Percentiles rank a stretch among this genome's conserved stretches.
phyloP scores from a whole-genome alignment of 1,284 basidiomycete species.

The Trichosporon ovoides region DNA sequence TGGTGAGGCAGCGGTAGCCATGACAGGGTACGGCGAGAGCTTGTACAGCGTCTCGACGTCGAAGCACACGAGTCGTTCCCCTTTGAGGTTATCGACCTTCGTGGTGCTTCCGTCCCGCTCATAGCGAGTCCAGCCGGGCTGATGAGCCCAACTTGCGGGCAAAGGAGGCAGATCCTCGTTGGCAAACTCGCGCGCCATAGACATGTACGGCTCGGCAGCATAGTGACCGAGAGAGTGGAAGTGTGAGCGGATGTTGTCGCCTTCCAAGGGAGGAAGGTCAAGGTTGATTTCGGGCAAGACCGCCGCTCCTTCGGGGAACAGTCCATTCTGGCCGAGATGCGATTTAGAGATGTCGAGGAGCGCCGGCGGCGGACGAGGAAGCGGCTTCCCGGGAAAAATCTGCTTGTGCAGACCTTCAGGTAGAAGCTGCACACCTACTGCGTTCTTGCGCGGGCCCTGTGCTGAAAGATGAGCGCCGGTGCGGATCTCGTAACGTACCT shows the following conservation, averaged over 20 bases:
- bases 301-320: slow-evolving; percentile 75
- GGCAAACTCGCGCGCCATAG: slow-evolving; percentile 64
- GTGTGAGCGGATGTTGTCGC: slow-evolving; percentile 77
- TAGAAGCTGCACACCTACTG: slow-evolving; percentile 87
- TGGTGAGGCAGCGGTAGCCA: slow-evolving; percentile 80
- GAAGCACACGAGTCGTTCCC: slow-evolving; percentile 70
- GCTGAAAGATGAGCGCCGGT: not conserved
- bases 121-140: slow-evolving; percentile 90
- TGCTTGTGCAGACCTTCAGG: slow-evolving; percentile 73
- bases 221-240: slow-evolving; percentile 73
- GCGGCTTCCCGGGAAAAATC: slow-evolving; percentile 68
- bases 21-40: slow-evolving; percentile 73
- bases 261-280: slow-evolving; percentile 77
- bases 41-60: slow-evolving; percentile 92
- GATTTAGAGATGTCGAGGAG: slow-evolving; percentile 70
- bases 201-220: slow-evolving; percentile 74
- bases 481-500: not conserved
- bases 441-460: slow-evolving; percentile 56
- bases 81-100: slow-evolving; percentile 51
- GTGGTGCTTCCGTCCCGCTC: slow-evolving; percentile 31
- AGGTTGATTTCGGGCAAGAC: slow-evolving; percentile 72
- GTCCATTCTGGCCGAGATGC: slow-evolving; percentile 72
- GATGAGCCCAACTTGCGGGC: slow-evolving; percentile 65
- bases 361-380: slow-evolving; percentile 59
- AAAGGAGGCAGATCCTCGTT: slow-evolving; percentile 56